Base-by-base conservation (phyloP, 306 rosid genomes). In the Styphnolobium japonicum region DNA sequence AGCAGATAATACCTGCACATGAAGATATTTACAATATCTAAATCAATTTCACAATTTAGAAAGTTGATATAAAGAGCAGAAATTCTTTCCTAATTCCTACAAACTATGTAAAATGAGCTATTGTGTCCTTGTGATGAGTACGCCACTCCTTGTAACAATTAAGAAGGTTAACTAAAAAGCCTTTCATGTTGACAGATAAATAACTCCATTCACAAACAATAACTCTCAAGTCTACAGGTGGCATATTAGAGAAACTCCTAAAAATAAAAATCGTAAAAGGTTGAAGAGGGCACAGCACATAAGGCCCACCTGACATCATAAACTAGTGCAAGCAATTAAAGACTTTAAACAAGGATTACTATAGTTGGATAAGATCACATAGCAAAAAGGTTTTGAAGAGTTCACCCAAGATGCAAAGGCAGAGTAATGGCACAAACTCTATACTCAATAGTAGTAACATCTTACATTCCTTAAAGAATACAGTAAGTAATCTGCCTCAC, bases 1-100 rank as follows among this genome's bases (percentile, higher is more conserved):
- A 55, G 68, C 33, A 64, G 75, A 75, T 64, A 81, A 78, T 56
- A 73, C 72, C 74, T 29, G 68, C 74, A 23, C 40, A 81, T 69
- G 55, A 48, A 73, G 29, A 45, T 23, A 48, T 33, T 63, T 45
- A 73, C 58, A 55, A 55, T 62, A 52, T 27, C 34, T 33, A 25
- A 80, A 82, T 75, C 51, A 29, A 82, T 16, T 64, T 6, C 57
- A 43, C 4, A 25, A 51, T 5, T 46, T 25, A 55, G 43, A 69
- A 79, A 75, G 29, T 66, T 33, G 23, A 46, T 6, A 70, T 29
- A 76, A 84, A 45, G 37, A 25, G 49, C 33, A 78, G 43, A 76
- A 75, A 18, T n/a, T 22, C 58, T n/a, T 62, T 78, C 49, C 52
- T 52, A 34, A 12, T 62, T 78, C 49, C 52, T 52, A 34, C 10